Conservation (phyloP, 371 early-diverging fungal species). For the Mucor indicus region DNA sequence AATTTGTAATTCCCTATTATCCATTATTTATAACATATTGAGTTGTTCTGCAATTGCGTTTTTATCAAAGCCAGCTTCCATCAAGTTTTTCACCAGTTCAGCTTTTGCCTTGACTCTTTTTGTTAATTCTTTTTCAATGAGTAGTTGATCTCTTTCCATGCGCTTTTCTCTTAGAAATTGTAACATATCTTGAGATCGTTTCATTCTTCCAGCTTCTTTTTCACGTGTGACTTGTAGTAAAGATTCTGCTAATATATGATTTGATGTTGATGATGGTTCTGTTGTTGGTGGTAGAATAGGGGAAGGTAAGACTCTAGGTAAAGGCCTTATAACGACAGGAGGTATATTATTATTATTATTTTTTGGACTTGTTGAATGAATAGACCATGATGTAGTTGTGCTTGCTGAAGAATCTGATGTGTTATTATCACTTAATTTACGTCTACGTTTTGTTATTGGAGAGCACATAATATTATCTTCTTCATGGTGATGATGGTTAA, state of each 20-base stretch:
- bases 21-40: conserved; percentile 15
- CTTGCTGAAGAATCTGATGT: no score
- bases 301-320: conserved; percentile 23
- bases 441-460: conserved; percentile 12
- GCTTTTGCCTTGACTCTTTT: conserved; percentile 43
- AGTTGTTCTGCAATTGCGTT: conserved; percentile 43
- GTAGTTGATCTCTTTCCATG: conserved; percentile 34
- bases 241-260: conserved; percentile 28
- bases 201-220: conserved; percentile 42
- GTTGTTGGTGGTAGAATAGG: conserved; percentile 4
- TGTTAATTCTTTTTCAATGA: conserved; percentile 44
- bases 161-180: conserved; percentile 42
- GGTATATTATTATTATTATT: conserved; percentile 8
- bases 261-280: neutral
- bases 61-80: conserved; percentile 45
- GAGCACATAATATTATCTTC: conserved; percentile 7
- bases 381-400: no score
- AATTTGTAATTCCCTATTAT: neutral
- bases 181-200: conserved; percentile 42
- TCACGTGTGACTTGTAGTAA: conserved; percentile 38
- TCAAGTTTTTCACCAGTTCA: conserved; percentile 41
- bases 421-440: conserved; percentile 24
- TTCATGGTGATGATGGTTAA: conserved; percentile 14
- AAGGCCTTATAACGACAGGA: conserved; percentile 16
- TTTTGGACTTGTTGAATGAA: no score